Evolutionary conservation across 306 rosid species (phyloP).

Genomic region (Acacia crassicarpa): DNA sequence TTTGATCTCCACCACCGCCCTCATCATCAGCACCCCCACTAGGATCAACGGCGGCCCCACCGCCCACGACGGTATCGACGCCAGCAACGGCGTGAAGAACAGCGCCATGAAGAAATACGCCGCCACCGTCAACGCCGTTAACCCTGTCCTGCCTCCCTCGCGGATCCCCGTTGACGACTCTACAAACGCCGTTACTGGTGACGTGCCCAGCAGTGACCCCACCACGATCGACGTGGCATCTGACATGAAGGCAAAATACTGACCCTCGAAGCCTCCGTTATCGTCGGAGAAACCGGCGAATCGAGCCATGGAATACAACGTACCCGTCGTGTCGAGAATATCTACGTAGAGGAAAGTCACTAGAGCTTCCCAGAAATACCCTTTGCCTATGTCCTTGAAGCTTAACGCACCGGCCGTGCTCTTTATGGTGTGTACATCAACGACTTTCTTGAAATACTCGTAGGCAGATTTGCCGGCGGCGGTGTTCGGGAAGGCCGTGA

Average conservation of each 20-base stretch:
- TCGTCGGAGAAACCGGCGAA: constrained; percentile 85
- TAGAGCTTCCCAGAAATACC: constrained; percentile 85
- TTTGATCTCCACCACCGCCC: constrained; percentile 80
- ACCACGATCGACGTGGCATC: constrained; percentile 92
- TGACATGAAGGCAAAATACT: constrained; percentile 93
- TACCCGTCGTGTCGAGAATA: constrained; percentile 85
- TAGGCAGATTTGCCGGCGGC: constrained; percentile 55
- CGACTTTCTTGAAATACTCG: constrained; percentile 78
- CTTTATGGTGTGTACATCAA: constrained; percentile 73
- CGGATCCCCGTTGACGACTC: constrained; percentile 94
- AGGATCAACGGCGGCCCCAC: constrained; percentile 96
- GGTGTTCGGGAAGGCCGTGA: constrained; percentile 75
- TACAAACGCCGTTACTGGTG: constrained; percentile 84
- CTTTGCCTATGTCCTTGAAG: constrained; percentile 57
- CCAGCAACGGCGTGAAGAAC: constrained; percentile 90
- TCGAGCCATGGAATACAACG: constrained; percentile 86
- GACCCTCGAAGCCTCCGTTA: constrained; percentile 81
- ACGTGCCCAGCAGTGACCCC: constrained; percentile 82
- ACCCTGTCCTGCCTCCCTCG: constrained; percentile 93
- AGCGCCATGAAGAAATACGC: constrained; percentile 70
- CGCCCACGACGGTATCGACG: constrained; percentile 98
- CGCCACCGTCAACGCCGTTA: constrained; percentile 80
- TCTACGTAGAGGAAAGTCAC: constrained; percentile 87
- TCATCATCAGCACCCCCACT: constrained; percentile 98
- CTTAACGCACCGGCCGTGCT: constrained; percentile 83